A percentile compares a stretch with the other conserved stretches of the same genome.
Conservation (phyloP, 2,329 filamentous ascomycete species). For the Colletotrichum musicola region DNA sequence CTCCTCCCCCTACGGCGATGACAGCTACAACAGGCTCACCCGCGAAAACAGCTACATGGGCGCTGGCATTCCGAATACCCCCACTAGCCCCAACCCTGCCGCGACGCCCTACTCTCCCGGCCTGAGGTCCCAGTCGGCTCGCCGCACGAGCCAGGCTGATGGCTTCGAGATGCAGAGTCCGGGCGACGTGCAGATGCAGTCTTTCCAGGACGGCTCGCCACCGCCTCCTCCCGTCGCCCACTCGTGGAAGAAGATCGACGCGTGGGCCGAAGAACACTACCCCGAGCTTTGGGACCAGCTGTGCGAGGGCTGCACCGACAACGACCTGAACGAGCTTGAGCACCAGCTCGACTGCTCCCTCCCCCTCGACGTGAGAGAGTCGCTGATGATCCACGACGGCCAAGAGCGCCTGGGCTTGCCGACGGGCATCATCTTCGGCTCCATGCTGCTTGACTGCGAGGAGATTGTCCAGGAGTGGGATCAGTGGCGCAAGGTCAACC, state of each 20-base stretch:
- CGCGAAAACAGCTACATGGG: conserved; percentile 71
- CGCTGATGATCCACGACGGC: conserved; percentile 91
- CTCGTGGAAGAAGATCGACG: conserved; percentile 94
- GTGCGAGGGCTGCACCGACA: conserved; percentile 89
- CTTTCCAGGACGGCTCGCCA: conserved; percentile 90
- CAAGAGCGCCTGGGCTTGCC: conserved; percentile 93
- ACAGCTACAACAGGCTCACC: conserved; percentile 54
- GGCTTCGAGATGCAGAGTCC: conserved; percentile 78
- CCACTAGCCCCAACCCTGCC: conserved; percentile 66
- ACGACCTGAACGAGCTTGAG: conserved; percentile 97
- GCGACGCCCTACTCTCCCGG: conserved; percentile 89
- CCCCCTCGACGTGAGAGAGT: conserved; percentile 93
- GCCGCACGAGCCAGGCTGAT: conserved; percentile 72
- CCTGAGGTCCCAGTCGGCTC: conserved; percentile 82
- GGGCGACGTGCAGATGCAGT: conserved; percentile 96
- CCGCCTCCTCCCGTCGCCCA: conserved; percentile 89
- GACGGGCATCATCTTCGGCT: conserved; percentile 92
- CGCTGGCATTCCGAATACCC: conserved; percentile 63
- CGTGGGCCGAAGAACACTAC: conserved; percentile 95
- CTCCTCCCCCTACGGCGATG: conserved; percentile 82
- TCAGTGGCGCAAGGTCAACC: conserved; percentile 94
- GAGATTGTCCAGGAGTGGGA: conserved; percentile 98
- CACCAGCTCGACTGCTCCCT: conserved; percentile 95
- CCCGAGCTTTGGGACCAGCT: conserved; percentile 94
- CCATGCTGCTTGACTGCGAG: conserved; percentile 97